phyloP scores from a whole-genome alignment of 108 stramenopile species.

The Fragilaria crotonensis region DNA sequence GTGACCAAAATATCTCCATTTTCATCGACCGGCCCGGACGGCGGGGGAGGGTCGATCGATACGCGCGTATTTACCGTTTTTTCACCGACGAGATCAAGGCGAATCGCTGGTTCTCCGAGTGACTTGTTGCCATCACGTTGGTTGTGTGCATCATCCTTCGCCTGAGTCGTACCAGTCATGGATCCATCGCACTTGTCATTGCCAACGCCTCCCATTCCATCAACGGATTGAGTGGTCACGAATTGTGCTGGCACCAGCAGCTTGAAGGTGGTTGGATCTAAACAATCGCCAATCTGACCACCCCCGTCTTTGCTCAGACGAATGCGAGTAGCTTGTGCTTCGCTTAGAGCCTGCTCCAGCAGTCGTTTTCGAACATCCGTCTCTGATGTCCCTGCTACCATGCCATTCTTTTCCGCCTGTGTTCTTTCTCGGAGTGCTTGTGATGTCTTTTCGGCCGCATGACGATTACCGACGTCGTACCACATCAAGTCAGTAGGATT shows the following conservation, averaged over 20 bases:
- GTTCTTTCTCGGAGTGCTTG: constrained; percentile 70
- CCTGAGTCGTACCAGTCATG: background rate
- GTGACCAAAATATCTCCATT: constrained; percentile 50
- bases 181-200: background rate
- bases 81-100: too few relatives aligned
- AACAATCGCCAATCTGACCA: background rate
- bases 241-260: background rate
- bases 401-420: constrained; percentile 52
- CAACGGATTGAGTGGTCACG: background rate
- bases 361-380: constrained; percentile 1
- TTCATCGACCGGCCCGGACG: constrained; percentile 20
- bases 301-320: background rate
- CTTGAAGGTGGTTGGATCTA: background rate
- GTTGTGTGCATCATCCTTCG: constrained; percentile 13
- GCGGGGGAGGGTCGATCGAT: background rate
- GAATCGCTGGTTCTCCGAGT: background rate
- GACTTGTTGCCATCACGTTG: background rate
- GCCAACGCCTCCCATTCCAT: background rate
- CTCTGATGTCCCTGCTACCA: constrained; percentile 13
- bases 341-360: background rate
- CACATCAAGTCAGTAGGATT: constrained; percentile 44
- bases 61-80: too few relatives aligned
- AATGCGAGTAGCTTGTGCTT: background rate
- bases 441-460: constrained; percentile 58
- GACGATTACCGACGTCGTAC: constrained; percentile 65